Percentiles rank a stretch among this genome's conserved stretches.
These are phyloP conservation scores for Filobasidium floriforme DNA, from an alignment of 768 basidiomycete species.

Conservation along the genomic window DNA sequence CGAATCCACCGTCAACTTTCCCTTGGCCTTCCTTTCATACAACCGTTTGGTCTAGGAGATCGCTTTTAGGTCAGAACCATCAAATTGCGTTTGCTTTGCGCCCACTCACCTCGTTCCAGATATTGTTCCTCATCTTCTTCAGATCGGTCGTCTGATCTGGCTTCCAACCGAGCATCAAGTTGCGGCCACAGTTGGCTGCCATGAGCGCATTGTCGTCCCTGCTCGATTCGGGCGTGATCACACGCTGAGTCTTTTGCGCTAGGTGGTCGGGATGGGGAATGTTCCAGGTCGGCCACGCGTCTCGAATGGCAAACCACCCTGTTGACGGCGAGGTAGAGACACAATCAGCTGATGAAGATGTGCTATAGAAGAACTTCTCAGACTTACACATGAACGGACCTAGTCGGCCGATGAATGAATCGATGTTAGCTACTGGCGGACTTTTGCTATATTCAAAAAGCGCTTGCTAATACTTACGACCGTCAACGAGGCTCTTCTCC, in stretches of 20 bases:
- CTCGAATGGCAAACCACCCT: constrained; percentile 44
- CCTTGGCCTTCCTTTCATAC: constrained; percentile 17
- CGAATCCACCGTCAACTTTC: constrained; percentile 20
- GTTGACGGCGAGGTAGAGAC: neutral
- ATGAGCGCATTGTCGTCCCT: constrained; percentile 38
- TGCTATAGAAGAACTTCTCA: neutral
- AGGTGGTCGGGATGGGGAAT: constrained; percentile 37
- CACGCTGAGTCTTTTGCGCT: constrained; percentile 30
- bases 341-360: neutral
- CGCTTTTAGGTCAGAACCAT: too few species aligned
- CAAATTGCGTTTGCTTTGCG: too few species aligned
- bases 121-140: constrained; percentile 36
- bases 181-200: constrained; percentile 39
- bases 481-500: constrained; percentile 34
- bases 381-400: constrained; percentile 41
- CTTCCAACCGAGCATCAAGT: constrained; percentile 39
- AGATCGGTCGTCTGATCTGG: constrained; percentile 40
- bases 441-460: neutral
- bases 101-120: constrained; percentile 42
- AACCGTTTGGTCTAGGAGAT: constrained; percentile 24
- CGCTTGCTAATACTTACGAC: constrained; percentile 26
- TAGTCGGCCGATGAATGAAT: neutral
- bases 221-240: constrained; percentile 24
- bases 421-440: too few species aligned
- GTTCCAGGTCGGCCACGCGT: constrained; percentile 39